Percentiles rank a stretch among this genome's conserved stretches.
phyloP scores from a whole-genome alignment of 2,329 filamentous ascomycete genomes.

The Monilinia fructigena region DNA sequence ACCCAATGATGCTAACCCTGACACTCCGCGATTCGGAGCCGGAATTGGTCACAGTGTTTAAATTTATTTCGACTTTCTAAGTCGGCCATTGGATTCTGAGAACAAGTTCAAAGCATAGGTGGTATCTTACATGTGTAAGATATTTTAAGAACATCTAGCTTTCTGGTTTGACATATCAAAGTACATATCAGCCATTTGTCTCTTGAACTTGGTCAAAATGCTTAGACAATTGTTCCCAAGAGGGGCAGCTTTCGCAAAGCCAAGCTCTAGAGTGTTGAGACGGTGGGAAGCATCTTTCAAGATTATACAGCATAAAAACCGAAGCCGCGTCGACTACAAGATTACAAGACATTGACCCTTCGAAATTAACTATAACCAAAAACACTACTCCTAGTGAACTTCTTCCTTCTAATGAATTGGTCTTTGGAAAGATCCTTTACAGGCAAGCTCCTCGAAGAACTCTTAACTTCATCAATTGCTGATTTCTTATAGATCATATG shows the following conservation, averaged over 20 bases:
- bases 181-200: neutral
- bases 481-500: slow-evolving; percentile 78
- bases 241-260: slow-evolving; percentile 42
- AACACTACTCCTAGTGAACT: slow-evolving; percentile 74
- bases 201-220: slow-evolving; percentile 42
- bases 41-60: neutral
- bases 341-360: slow-evolving; percentile 71
- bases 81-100: neutral
- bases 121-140: slow-evolving; percentile 7
- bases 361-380: slow-evolving; percentile 70
- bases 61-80: slow-evolving; percentile 10
- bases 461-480: slow-evolving; percentile 16
- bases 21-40: slow-evolving; percentile 17
- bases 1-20: neutral
- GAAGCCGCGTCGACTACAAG: slow-evolving; percentile 41
- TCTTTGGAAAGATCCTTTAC: slow-evolving; percentile 90
- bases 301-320: slow-evolving; percentile 52
- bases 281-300: slow-evolving; percentile 40
- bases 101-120: slow-evolving; percentile 7
- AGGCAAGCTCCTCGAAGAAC: slow-evolving; percentile 51
- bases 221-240: slow-evolving; percentile 48
- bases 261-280: slow-evolving; percentile 40
- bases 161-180: neutral
- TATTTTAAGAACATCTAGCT: no score
- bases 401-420: slow-evolving; percentile 72